phyloP scores from a whole-genome alignment of 2,329 filamentous ascomycete genomes.

The Monilinia fructigena region DNA sequence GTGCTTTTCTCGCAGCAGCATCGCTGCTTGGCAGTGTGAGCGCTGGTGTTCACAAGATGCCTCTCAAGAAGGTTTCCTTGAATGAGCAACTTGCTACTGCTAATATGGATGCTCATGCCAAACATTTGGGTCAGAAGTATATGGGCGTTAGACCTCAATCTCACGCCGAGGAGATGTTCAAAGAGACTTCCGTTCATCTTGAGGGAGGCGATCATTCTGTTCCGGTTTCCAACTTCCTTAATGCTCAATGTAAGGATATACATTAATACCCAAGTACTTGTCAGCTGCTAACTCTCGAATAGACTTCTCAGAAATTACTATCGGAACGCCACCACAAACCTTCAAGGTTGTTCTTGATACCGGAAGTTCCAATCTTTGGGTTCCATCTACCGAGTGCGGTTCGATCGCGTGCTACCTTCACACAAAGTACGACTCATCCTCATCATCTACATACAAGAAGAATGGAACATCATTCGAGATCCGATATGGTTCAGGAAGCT shows the following conservation, averaged over 20 bases:
- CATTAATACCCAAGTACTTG: background rate
- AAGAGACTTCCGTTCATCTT: constrained; percentile 64
- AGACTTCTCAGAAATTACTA: constrained; percentile 96
- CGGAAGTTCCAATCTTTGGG: constrained; percentile 98
- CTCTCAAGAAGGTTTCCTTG: constrained; percentile 94
- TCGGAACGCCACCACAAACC: constrained; percentile 86
- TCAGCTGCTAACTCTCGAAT: constrained; percentile 24
- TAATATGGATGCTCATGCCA: constrained; percentile 78
- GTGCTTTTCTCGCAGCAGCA: constrained; percentile 69
- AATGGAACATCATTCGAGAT: constrained; percentile 94
- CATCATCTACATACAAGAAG: constrained; percentile 87
- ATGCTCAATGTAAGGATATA: constrained; percentile 81
- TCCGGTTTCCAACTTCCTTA: constrained; percentile 95
- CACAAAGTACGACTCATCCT: constrained; percentile 88
- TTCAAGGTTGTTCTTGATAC: constrained; percentile 99
- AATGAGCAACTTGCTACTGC: constrained; percentile 85
- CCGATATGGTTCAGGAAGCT: constrained; percentile 88
- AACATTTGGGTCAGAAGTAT: constrained; percentile 91
- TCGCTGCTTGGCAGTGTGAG: constrained; percentile 77
- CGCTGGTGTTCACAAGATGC: constrained; percentile 91
- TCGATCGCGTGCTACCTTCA: constrained; percentile 99
- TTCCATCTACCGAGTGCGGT: constrained; percentile 83
- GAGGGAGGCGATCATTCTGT: constrained; percentile 70
- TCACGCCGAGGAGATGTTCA: constrained; percentile 77
- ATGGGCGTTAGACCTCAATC: constrained; percentile 73